phyloP scores from a whole-genome alignment of 2,329 filamentous ascomycete genomes.

The Ascochyta viciae-villosae region DNA sequence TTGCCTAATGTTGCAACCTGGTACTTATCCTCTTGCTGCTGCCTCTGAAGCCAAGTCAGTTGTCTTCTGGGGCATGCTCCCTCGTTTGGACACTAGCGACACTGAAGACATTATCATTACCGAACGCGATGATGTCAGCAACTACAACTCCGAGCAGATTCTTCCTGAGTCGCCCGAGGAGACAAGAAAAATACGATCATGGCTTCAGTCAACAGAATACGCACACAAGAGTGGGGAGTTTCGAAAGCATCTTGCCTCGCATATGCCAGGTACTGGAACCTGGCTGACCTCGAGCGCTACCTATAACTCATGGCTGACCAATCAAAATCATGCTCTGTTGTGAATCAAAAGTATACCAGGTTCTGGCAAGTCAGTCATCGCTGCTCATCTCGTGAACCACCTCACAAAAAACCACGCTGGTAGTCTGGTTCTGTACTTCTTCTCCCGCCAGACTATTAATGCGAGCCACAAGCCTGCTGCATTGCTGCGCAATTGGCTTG shows the following conservation, averaged over 20 bases:
- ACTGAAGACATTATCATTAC: constrained; percentile 33
- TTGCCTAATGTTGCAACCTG: no score
- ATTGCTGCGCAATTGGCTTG: constrained; percentile 43
- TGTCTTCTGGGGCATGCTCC: background rate
- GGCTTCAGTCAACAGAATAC: constrained; percentile 27
- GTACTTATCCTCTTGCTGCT: no score
- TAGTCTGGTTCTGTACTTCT: constrained; percentile 47
- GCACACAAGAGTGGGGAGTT: constrained; percentile 19
- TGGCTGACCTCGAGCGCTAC: constrained; percentile 17
- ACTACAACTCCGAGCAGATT: constrained; percentile 46
- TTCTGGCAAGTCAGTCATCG: constrained; percentile 48
- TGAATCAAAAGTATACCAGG: constrained; percentile 50
- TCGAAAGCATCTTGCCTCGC: constrained; percentile 24
- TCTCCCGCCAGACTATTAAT: constrained; percentile 48
- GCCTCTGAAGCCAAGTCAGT: no score
- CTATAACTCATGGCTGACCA: constrained; percentile 17
- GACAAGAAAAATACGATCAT: constrained; percentile 19
- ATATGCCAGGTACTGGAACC: constrained; percentile 19
- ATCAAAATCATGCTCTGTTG: constrained; percentile 15
- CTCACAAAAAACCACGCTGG: background rate
- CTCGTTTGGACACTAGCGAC: background rate
- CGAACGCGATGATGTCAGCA: constrained; percentile 36
- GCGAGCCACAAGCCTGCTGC: constrained; percentile 36
- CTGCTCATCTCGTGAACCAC: constrained; percentile 32
- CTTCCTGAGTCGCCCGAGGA: constrained; percentile 35